Base-by-base conservation (phyloP, 345 rosid species). In the Bruguiera sexangula region DNA sequence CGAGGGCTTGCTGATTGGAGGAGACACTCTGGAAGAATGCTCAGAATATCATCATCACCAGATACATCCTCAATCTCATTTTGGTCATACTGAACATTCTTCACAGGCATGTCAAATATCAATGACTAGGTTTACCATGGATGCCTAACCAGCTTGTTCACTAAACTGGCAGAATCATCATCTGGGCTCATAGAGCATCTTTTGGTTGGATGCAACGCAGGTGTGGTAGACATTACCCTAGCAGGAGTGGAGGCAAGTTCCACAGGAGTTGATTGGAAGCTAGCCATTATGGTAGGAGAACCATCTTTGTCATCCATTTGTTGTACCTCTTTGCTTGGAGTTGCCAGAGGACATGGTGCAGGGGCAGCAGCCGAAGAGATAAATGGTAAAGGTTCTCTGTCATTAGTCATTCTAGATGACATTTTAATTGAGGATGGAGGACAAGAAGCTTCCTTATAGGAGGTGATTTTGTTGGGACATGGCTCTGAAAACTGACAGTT, bases 81-180 rank as follows among this genome's bases (percentile, higher is more conserved):
- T 22, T 13, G 62, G 51, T 77, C 78, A 69, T 61, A 77, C 62
- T 73, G 82, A 18, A 19, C 70, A 29, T 76, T 78, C 76, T 86
- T 76, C 20, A 65, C 30, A 34, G 76, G 82, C 54, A 82, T 65
- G 66, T 85, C 94, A 81, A 87, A 92, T 34, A 83, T 85, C 82
- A 90, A 72, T 15, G 90, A 85, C 77, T 86, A 84, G 66, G 82
- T 79, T 57, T 80, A 88, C 10, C 79, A 72, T 36, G 89, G 81
- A 22, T 89, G 87, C 76, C 97, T 84, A 13, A 80, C 81, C 20
- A 87, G 76, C 84, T 96, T 89, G 79, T 62, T 66, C 4, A 86
- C 67, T 60, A 80, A 66, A 56, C 65, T 65, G 32, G 71, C 4
- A 73, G 86, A 77, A 63, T 61, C 78, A 70, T 82, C 82, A 76